These are phyloP conservation scores for Diaporthe sp. DNA, from an alignment of 2,329 filamentous ascomycete genomes.

Conservation along the genomic window DNA sequence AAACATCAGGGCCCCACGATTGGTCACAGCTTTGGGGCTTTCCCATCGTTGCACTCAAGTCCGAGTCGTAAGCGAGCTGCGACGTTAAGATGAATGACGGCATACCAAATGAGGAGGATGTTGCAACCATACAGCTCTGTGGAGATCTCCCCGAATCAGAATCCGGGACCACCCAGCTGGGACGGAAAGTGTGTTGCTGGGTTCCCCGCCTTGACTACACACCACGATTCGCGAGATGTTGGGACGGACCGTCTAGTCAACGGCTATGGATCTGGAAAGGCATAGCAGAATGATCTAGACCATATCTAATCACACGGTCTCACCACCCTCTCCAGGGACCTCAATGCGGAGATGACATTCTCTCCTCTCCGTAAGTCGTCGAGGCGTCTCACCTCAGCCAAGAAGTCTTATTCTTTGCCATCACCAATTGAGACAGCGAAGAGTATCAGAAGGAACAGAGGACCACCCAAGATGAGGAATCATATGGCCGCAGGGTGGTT, in stretches of 20 bases:
- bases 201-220: conserved; percentile 15
- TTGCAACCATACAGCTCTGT: neutral
- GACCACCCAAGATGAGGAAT: neutral
- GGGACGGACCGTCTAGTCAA: neutral
- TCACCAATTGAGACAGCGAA: neutral
- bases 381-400: neutral
- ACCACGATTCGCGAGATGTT: conserved; percentile 7
- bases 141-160: neutral
- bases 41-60: no score
- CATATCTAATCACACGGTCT: neutral
- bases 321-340: neutral
- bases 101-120: neutral
- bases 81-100: neutral
- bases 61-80: no score
- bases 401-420: neutral
- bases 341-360: neutral
- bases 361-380: neutral
- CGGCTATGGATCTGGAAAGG: neutral
- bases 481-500: conserved; percentile 22
- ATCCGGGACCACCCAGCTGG: neutral
- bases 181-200: neutral
- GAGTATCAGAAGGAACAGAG: no score
- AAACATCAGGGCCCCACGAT: neutral
- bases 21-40: neutral
- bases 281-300: neutral